Evolutionary conservation across 352 stramenopile species (phyloP), one percentile per base, ranked within the genome.

Genomic region (Globisporangium sylvaticum): DNA sequence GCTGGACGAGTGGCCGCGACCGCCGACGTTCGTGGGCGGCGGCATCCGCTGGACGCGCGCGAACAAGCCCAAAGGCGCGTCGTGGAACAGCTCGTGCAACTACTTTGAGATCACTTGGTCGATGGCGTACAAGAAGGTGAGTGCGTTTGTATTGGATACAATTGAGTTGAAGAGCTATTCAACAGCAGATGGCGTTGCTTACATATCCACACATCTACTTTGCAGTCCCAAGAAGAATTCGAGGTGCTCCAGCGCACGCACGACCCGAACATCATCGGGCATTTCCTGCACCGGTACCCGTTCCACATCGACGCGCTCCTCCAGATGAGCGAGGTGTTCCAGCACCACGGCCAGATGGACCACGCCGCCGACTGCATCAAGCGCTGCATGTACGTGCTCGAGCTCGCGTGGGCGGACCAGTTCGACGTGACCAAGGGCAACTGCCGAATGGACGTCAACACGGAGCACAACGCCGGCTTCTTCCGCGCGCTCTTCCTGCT

Each of bases 31-130:
- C 63, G 83, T 94, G n/a, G 83, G 83, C 18, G 88, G 88, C 27
- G 88, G 88, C 48, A 94, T 95, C 62, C 87, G 87, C 39, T 95
- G 87, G 87, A 94, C 85, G 20, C 84, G 85, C 24, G 81, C 84
- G 15, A 90, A 93, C 68, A 92, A 92, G 44, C 88, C 86, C 0
- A 77, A 78, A 25, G 85, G 80, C 53, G 37, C 73, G 55, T 74
- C 70, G 14, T 95, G 88, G 88, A 92, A 82, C 64, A 81, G 77
- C 25, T 59, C 84, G 37, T 89, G 79, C 71, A 80, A 86, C 52
- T 95, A 93, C 75, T 94, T 90, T 66, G 83, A 95, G 64, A 79
- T 95, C 69, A 89, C 84, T 53, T 93, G 84, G 84, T 95, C 88
- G 4, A 91, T 92, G 54, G 82, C 83, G 48, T 95, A 95, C 79